Evolutionary conservation across 495 filamentous ascomycete species (phyloP), one percentile per base, ranked within the genome.

Genomic region (Lindgomyces ingoldianus): DNA sequence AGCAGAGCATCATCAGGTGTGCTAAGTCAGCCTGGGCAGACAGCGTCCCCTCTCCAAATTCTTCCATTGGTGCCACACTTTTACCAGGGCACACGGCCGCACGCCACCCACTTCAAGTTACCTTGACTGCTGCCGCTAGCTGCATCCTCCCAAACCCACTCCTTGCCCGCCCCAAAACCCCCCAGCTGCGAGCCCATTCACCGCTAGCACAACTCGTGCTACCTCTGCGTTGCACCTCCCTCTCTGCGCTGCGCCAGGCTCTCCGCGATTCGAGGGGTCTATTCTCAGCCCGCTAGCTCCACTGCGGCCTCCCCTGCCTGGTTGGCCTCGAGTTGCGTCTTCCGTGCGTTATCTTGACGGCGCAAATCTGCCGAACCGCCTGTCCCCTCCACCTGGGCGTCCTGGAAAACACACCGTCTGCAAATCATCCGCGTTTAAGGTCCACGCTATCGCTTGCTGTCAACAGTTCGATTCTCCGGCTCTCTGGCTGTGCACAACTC

Each of bases 371-470:
- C 69, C 66, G 69, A 58, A 65, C 63, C 69, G 55, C 63, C 24
- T 62, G 63, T 70, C 67, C 59, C 67, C 58, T 67, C 57, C 50
- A 55, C 52, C 57, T 60, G 26, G 58, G 59, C 64, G 54, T 53
- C 33, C 52, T 70, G 57, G 61, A 60, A 65, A 60, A 3, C 52
- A 64, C 18, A 72, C 68, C 54, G 65, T 63, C 70, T 74, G 74
- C 69, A 74, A 73, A 76, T 75, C 73, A 76, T 73, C 72, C 73
- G 73, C 71, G 62, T 64, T 70, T 67, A 68, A 72, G 69, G 60
- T 59, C 48, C 69, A 63, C 74, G 72, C 71, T 70, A 73, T 71
- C 60, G 63, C 62, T 57, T 64, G 46, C 67, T 70, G 63, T 70
- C 73, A 75, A 73, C 68, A 70, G 61, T 65, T 69, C 65, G 51